Conservation (phyloP, 805 yeast species). For the Lachancea fermentati region DNA sequence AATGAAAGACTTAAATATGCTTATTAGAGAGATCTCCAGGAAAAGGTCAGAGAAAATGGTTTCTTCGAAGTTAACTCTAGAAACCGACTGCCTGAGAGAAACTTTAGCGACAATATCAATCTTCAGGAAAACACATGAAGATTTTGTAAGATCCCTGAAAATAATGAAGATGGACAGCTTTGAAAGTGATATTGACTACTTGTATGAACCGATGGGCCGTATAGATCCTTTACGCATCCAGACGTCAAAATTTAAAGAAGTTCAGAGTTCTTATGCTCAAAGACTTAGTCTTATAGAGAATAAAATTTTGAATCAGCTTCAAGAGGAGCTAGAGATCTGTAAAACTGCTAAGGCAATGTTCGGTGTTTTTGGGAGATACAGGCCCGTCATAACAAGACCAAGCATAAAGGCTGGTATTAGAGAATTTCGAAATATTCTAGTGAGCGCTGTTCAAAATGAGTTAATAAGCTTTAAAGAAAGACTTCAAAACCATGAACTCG, state of each 20-base stretch:
- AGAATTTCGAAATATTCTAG: slow-evolving; percentile 50
- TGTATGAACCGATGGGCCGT: slow-evolving; percentile 37
- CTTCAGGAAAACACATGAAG: slow-evolving; percentile 51
- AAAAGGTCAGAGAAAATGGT: slow-evolving; percentile 67
- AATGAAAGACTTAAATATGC: slow-evolving; percentile 54
- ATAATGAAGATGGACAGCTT: slow-evolving; percentile 19
- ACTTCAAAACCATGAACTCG: slow-evolving; percentile 32
- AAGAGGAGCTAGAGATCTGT: slow-evolving; percentile 32
- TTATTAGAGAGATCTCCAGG: slow-evolving; percentile 70
- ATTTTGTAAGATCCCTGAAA: slow-evolving; percentile 37
- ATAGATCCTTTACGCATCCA: slow-evolving; percentile 7
- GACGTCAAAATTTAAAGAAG: slow-evolving; percentile 40
- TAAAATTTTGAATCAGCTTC: slow-evolving; percentile 38
- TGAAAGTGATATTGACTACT: slow-evolving; percentile 33
- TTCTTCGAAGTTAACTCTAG: slow-evolving; percentile 52
- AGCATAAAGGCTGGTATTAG: slow-evolving; percentile 52
- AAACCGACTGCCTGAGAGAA: slow-evolving; percentile 36
- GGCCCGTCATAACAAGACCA: slow-evolving; percentile 46
- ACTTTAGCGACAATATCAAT: slow-evolving; percentile 38
- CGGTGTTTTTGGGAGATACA: slow-evolving; percentile 43
- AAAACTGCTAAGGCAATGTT: slow-evolving; percentile 47
- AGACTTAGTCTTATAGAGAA: slow-evolving; percentile 43
- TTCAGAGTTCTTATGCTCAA: slow-evolving; percentile 35
- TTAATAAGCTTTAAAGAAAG: slow-evolving; percentile 38
- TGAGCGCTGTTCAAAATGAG: slow-evolving; percentile 45